phyloP scores from a whole-genome alignment of 345 rosid species.

The Brassica cretica region DNA sequence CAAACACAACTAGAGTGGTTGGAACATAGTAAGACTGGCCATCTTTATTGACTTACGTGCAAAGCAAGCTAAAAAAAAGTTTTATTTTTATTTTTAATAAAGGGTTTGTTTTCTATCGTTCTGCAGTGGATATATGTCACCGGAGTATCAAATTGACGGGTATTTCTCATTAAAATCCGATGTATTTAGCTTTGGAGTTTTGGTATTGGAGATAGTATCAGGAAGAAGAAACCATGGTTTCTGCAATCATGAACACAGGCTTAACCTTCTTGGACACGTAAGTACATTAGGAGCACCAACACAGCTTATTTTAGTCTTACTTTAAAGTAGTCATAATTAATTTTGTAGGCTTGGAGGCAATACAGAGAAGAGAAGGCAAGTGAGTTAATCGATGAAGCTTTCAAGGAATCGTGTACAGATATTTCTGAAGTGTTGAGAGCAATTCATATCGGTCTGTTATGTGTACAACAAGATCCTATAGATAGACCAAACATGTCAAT shows the following conservation, averaged over 20 bases:
- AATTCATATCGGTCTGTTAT: slow-evolving; percentile 38
- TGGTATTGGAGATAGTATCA: slow-evolving; percentile 38
- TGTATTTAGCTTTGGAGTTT: slow-evolving; percentile 41
- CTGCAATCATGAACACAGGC: slow-evolving; percentile 34
- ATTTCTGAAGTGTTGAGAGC: slow-evolving; percentile 39
- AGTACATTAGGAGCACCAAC: slow-evolving; percentile 32
- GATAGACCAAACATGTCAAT: slow-evolving; percentile 40
- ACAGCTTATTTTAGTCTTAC: neutral
- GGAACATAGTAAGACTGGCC: slow-evolving; percentile 42
- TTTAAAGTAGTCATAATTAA: neutral
- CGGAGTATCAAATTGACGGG: slow-evolving; percentile 38
- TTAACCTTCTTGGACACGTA: slow-evolving; percentile 81
- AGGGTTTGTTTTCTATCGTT: neutral
- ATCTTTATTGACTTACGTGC: slow-evolving; percentile 5
- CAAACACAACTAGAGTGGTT: slow-evolving; percentile 37
- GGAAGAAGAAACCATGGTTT: slow-evolving; percentile 42
- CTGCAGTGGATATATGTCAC: slow-evolving; percentile 42
- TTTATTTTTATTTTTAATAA: neutral
- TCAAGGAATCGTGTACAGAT: slow-evolving; percentile 20
- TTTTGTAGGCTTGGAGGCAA: slow-evolving; percentile 39
- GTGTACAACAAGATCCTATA: slow-evolving; percentile 41
- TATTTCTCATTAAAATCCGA: slow-evolving; percentile 41
- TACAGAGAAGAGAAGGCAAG: slow-evolving; percentile 37
- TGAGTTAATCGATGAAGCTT: slow-evolving; percentile 30
- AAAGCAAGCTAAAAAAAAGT: neutral